phyloP scores from a whole-genome alignment of 1,284 basidiomycete genomes.

The Hypsizygus ulmarius region DNA sequence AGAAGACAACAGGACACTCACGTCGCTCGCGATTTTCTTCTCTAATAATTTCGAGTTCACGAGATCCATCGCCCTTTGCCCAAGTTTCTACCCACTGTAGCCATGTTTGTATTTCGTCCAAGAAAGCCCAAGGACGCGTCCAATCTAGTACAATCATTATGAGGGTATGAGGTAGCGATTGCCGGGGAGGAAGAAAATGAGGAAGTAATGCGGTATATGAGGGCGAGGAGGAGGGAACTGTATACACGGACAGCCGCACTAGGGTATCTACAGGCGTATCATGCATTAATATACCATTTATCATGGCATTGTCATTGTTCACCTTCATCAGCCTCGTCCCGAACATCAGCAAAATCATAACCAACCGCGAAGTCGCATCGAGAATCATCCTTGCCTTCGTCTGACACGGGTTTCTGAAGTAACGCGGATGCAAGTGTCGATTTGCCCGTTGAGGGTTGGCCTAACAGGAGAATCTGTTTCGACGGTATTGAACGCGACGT shows the following conservation, averaged over 20 bases:
- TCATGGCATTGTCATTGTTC: constrained; percentile 24
- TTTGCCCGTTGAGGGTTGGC: constrained; percentile 76
- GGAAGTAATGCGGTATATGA: constrained; percentile 80
- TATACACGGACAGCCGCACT: constrained; percentile 85
- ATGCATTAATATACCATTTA: constrained; percentile 10
- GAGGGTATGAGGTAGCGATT: constrained; percentile 73
- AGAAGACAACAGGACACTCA: constrained; percentile 41
- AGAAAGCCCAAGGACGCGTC: constrained; percentile 90
- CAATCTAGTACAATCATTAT: constrained; percentile 92
- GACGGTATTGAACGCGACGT: constrained; percentile 80
- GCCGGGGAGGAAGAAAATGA: constrained; percentile 74
- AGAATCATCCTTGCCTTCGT: constrained; percentile 56
- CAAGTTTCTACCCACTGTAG: constrained; percentile 81
- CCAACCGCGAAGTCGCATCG: constrained; percentile 76
- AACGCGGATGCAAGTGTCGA: constrained; percentile 68
- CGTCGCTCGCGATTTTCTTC: constrained; percentile 83
- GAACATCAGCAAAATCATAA: constrained; percentile 83
- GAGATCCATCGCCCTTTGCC: constrained; percentile 65
- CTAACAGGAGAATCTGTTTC: constrained; percentile 82
- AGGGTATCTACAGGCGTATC: constrained; percentile 61
- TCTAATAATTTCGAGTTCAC: constrained; percentile 66
- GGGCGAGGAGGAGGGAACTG: constrained; percentile 76
- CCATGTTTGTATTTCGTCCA: constrained; percentile 88
- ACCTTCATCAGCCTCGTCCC: constrained; percentile 90
- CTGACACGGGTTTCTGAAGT: constrained; percentile 58